phyloP scores from a whole-genome alignment of 768 basidiomycete genomes.

The Tricholoma hemisulphureum region DNA sequence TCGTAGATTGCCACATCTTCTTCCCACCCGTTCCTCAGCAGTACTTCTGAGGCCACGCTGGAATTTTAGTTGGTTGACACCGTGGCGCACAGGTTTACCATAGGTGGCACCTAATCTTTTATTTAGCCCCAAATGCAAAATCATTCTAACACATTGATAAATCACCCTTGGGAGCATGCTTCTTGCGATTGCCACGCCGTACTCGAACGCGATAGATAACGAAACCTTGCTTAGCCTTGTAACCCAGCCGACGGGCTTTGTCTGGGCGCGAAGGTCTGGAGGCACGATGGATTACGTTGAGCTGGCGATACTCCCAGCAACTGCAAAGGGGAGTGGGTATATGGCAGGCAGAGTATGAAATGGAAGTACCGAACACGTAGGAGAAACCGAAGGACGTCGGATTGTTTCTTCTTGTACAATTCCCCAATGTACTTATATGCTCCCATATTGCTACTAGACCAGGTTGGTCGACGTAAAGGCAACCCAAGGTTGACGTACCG shows the following conservation, averaged over 20 bases:
- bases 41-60: constrained; percentile 90
- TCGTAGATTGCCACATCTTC: constrained; percentile 92
- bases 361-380: constrained; percentile 84
- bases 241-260: constrained; percentile 97
- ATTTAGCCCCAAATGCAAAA: background rate
- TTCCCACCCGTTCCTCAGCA: constrained; percentile 98
- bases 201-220: constrained; percentile 97
- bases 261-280: constrained; percentile 98
- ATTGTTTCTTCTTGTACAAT: constrained; percentile 98
- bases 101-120: constrained; percentile 81
- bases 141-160: background rate
- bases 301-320: constrained; percentile 98
- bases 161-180: constrained; percentile 94
- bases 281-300: constrained; percentile 97
- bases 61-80: constrained; percentile 99
- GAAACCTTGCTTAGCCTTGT: constrained; percentile 99
- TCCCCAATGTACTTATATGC: constrained; percentile 97
- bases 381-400: constrained; percentile 95
- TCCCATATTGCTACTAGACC: constrained; percentile 66
- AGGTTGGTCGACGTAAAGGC: background rate
- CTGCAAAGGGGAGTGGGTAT: constrained; percentile 34
- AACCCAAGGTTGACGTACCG: constrained; percentile 28
- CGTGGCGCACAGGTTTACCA: constrained; percentile 99
- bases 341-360: background rate
- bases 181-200: constrained; percentile 98